Base-by-base conservation (phyloP, 2,329 filamentous ascomycete species). In the Podosphaera leucotricha region DNA sequence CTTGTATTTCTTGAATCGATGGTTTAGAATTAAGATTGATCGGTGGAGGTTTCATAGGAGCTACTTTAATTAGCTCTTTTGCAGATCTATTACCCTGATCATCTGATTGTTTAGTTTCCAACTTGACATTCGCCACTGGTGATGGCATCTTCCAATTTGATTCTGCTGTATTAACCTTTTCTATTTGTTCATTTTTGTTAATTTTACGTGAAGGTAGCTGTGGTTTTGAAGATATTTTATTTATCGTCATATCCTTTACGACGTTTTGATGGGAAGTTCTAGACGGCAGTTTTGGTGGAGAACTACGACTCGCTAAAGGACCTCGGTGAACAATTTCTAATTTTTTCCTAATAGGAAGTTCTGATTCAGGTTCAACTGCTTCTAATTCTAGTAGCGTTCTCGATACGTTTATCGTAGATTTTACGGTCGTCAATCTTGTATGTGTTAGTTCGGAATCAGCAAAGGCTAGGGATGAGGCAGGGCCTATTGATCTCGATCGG, bases 311-410 rank as follows among this genome's bases (percentile, higher is more conserved):
- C 18, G 8, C 19, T 2, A 3, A 38, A 19, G 36, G 15, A 38
- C 10, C 18, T 38, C 7, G n/a, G 3, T 19, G n/a, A 16, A 7
- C 7, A 15, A 2, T 19, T 21, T 15, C 18, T 20, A 6, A 38
- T 20, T 38, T 38, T 38, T 38, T 10, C 7, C 10, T 15, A 3
- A 20, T 8, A 38, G 3, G 7, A 5, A 13, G 18, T 38, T 5
- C 18, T 20, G 8, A 10, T 13, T n/a, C 20, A 19, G 2, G 37
- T 16, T 38, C 18, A 20, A 7, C 62, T 28, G 68, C 63, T 43
- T 72, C 71, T 41, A 71, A 64, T 0, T 66, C 56, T 1, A 73
- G 72, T 2, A 74, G 71, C 19, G 77, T 55, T 44, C 66, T 72
- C 47, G 71, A 48, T 3, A 39, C 36, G 15, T 60, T 49, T 10